Evolutionary conservation across 176 grass and related monocot species (phyloP).

Genomic region (Oryza longistaminata): DNA sequence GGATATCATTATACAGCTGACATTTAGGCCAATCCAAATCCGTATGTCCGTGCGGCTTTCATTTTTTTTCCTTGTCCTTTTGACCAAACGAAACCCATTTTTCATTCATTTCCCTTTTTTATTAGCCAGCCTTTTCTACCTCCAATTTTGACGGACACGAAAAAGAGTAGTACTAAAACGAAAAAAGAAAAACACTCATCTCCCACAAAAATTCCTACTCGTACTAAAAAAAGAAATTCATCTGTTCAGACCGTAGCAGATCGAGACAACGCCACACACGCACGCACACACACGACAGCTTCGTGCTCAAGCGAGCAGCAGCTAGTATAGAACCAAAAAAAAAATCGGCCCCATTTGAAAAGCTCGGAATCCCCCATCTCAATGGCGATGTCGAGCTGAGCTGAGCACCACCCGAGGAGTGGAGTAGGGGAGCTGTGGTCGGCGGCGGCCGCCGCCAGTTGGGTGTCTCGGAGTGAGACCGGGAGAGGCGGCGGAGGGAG

Average conservation of each 20-base stretch:
- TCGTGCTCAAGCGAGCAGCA: background rate
- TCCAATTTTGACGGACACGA: background rate
- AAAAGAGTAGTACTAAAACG: background rate
- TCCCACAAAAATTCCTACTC: background rate
- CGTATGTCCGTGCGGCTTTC: too few species aligned
- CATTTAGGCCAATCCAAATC: too few species aligned
- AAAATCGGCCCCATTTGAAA: background rate
- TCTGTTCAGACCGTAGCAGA: too few species aligned
- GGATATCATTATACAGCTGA: too few species aligned
- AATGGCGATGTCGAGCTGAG: constrained; percentile 17
- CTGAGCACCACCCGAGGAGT: background rate
- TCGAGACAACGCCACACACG: too few species aligned
- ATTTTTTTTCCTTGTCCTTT: too few species aligned
- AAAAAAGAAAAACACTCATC: too few species aligned
- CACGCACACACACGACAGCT: background rate
- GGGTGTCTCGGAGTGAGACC: too few species aligned
- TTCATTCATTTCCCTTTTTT: too few species aligned
- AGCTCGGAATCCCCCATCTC: background rate
- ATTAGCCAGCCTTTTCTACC: too few species aligned
- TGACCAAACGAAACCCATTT: too few species aligned
- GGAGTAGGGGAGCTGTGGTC: background rate
- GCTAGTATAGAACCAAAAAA: background rate
- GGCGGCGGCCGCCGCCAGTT: background rate
- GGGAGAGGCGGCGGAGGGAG: background rate
- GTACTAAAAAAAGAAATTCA: background rate